Conservation (phyloP, 106 monocot genomes). For the Phalaenopsis equestris region DNA sequence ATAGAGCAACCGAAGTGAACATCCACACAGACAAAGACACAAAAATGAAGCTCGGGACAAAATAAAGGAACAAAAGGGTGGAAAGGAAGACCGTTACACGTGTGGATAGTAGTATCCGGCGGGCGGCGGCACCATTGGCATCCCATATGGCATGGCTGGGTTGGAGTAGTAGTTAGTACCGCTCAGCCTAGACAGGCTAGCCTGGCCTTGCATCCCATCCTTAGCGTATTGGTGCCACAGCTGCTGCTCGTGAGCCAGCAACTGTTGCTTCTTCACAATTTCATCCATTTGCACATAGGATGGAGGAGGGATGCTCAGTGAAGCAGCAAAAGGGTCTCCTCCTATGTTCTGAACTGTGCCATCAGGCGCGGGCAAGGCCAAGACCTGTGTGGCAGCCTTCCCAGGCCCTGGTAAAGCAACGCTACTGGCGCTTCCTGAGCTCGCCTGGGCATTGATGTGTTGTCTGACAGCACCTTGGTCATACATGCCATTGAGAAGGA, state of each 20-base stretch:
- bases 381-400: constrained; percentile 18
- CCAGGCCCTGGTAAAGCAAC: constrained; percentile 52
- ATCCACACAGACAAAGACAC: not conserved
- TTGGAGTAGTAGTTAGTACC: constrained; percentile 13
- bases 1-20: not conserved
- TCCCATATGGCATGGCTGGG: constrained; percentile 30
- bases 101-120: constrained; percentile 27
- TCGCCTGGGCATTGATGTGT: constrained; percentile 38
- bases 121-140: constrained; percentile 22
- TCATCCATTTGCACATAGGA: constrained; percentile 92
- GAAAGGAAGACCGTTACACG: not conserved
- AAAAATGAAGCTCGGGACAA: not conserved
- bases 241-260: constrained; percentile 66
- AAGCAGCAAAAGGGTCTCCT: constrained; percentile 71
- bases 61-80: not conserved
- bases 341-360: constrained; percentile 50
- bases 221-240: constrained; percentile 69
- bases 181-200: constrained; percentile 21
- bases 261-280: constrained; percentile 83
- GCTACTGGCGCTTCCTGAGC: constrained; percentile 62
- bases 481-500: constrained; percentile 83
- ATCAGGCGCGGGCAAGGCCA: constrained; percentile 75
- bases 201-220: constrained; percentile 80
- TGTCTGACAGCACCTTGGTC: constrained; percentile 63
- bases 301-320: constrained; percentile 59